A percentile compares a stretch with the other conserved stretches of the same genome.
phyloP scores from a whole-genome alignment of 768 basidiomycete species.

The Kondoa malvinella region DNA sequence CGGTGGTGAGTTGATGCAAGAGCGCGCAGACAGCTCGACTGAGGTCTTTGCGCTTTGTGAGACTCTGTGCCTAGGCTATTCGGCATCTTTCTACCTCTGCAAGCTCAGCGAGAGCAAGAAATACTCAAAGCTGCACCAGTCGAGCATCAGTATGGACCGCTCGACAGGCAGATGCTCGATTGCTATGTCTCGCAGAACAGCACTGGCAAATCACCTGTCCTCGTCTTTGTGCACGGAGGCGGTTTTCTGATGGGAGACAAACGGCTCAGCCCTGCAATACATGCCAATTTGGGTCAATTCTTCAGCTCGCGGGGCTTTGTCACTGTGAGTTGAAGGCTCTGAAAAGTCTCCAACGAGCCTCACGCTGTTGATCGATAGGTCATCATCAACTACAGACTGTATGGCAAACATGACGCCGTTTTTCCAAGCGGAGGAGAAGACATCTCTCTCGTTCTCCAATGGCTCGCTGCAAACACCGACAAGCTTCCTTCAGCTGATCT shows the following conservation, averaged over 20 bases:
- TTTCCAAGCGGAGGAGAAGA: slow-evolving; percentile 3
- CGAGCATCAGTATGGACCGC: not conserved
- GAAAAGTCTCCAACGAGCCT: too few relatives aligned
- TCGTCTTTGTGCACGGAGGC: not conserved
- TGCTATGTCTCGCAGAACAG: not conserved
- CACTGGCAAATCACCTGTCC: not conserved
- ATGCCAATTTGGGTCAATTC: not conserved
- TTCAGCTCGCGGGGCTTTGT: not conserved
- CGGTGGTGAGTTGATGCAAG: not conserved
- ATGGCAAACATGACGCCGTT: not conserved
- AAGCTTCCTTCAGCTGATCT: not conserved
- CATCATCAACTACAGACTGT: slow-evolving; percentile 1
- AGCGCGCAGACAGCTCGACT: not conserved
- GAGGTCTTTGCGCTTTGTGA: not conserved
- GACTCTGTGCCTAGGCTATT: not conserved
- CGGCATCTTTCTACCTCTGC: not conserved
- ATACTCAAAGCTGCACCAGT: not conserved
- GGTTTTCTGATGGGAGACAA: not conserved
- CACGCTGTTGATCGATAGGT: too few relatives aligned
- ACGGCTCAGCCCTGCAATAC: not conserved
- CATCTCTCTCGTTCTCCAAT: not conserved
- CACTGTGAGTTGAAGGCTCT: not conserved
- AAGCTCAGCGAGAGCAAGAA: not conserved
- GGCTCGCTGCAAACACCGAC: not conserved
- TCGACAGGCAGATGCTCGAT: not conserved